These are phyloP conservation scores for Backusella morwellensis DNA, from an alignment of 192 early-diverging fungal species.

Conservation along the genomic window DNA sequence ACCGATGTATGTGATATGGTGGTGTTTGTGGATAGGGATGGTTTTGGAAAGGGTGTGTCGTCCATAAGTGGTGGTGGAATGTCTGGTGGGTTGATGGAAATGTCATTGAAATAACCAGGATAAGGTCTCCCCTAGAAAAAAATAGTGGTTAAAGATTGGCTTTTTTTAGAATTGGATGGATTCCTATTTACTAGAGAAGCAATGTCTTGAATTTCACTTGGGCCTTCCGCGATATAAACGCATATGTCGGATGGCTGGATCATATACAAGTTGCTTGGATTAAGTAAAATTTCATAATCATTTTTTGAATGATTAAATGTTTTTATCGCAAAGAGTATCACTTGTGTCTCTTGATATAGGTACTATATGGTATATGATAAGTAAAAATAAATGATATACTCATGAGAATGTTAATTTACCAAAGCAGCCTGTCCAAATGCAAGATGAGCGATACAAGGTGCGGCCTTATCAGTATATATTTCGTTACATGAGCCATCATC, in stretches of 20 bases:
- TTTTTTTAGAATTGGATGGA: background rate
- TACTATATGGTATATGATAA: constrained; percentile 5
- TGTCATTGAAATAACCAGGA: background rate
- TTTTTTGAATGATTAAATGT: constrained; percentile 11
- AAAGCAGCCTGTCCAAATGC: constrained; percentile 55
- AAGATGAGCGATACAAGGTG: constrained; percentile 50
- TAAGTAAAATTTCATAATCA: constrained; percentile 48
- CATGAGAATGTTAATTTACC: background rate
- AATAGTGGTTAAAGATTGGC: background rate
- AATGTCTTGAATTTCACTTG: constrained; percentile 39
- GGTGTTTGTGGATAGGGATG: background rate
- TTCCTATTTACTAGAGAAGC: constrained; percentile 16
- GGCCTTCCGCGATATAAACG: constrained; percentile 53
- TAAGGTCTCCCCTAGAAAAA: background rate
- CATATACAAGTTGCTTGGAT: constrained; percentile 47
- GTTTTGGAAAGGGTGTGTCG: background rate
- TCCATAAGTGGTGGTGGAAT: background rate
- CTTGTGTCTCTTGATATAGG: constrained; percentile 44
- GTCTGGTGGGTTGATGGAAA: background rate
- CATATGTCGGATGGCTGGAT: constrained; percentile 43
- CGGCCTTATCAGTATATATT: constrained; percentile 46
- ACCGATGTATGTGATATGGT: background rate
- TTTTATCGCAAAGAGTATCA: constrained; percentile 44
- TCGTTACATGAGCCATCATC: constrained; percentile 64
- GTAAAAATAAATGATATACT: background rate